Conservation (phyloP, 306 rosid species). For the Dicorynia guianensis region DNA sequence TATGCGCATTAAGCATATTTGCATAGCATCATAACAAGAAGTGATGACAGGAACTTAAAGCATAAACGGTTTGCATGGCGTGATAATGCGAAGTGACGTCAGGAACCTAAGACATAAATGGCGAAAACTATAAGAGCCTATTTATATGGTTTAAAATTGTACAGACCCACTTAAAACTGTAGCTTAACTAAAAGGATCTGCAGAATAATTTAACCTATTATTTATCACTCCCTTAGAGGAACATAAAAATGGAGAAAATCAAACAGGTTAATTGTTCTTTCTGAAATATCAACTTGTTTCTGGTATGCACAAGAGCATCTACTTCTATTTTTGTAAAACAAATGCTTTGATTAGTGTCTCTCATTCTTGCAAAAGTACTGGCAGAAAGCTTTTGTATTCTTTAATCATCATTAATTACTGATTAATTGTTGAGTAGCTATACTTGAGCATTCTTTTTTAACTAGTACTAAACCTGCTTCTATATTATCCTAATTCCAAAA, state of each 20-base stretch:
- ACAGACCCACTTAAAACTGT: too few species aligned
- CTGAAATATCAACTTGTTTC: background rate
- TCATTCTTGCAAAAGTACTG: background rate
- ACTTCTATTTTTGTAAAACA: background rate
- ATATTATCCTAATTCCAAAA: background rate
- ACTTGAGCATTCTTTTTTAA: slow-evolving; percentile 8
- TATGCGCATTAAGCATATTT: too few species aligned
- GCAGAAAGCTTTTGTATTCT: background rate
- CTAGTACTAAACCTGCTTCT: background rate
- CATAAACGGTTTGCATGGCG: too few species aligned
- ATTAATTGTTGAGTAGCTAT: background rate
- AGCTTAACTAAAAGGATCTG: too few species aligned
- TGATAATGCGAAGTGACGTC: too few species aligned
- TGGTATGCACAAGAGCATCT: background rate
- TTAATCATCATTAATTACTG: background rate
- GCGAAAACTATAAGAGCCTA: too few species aligned
- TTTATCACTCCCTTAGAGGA: background rate
- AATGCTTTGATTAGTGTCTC: background rate
- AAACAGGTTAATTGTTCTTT: background rate
- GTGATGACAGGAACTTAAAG: too few species aligned
- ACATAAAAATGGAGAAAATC: background rate
- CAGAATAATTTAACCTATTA: too few species aligned
- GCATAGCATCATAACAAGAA: too few species aligned
- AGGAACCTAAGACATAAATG: too few species aligned
- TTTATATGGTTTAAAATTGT: too few species aligned